A percentile compares a stretch with the other conserved stretches of the same genome.
phyloP scores from a whole-genome alignment of 2,329 filamentous ascomycete genomes.

The Xylaria sp. region DNA sequence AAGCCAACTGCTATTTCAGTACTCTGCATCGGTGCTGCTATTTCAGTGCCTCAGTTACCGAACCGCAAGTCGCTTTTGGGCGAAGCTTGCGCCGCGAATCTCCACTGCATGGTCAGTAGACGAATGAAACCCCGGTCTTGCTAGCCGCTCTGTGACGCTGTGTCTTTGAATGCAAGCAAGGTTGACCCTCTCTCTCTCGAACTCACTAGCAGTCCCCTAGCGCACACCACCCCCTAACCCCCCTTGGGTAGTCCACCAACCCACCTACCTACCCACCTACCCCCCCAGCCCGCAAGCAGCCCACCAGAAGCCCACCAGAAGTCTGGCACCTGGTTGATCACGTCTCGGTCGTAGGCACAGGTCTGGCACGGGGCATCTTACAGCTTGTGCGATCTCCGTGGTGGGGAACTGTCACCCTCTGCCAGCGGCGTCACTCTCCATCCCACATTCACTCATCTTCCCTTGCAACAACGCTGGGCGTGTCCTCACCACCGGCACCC shows the following conservation, averaged over 20 bases:
- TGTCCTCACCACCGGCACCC: conserved; percentile 45
- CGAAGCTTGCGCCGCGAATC: conserved; percentile 45
- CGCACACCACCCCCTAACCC: conserved; percentile 19
- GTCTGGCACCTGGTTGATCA: conserved; percentile 49
- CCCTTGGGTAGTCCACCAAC: background rate
- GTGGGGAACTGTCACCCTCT: conserved; percentile 54
- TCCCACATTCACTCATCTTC: conserved; percentile 45
- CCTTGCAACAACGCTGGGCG: conserved; percentile 37
- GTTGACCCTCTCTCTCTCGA: conserved; percentile 51
- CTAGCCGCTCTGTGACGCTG: conserved; percentile 53
- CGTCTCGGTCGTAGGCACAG: conserved; percentile 52
- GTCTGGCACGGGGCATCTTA: conserved; percentile 54
- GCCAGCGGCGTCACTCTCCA: conserved; percentile 51
- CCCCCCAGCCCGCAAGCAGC: conserved; percentile 28
- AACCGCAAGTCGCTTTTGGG: conserved; percentile 27
- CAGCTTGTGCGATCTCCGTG: conserved; percentile 54
- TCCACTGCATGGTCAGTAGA: conserved; percentile 45
- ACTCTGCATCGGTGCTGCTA: background rate
- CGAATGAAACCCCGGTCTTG: conserved; percentile 56
- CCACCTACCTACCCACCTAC: background rate
- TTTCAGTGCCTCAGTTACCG: conserved; percentile 18
- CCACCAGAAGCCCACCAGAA: conserved; percentile 13
- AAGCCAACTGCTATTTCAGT: conserved; percentile 37
- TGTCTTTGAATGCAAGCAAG: conserved; percentile 52
- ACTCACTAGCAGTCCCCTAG: conserved; percentile 33